Evolutionary conservation across 306 rosid genomes (phyloP), one percentile per base, ranked within the genome.

Genomic region (Begonia masoniana): DNA sequence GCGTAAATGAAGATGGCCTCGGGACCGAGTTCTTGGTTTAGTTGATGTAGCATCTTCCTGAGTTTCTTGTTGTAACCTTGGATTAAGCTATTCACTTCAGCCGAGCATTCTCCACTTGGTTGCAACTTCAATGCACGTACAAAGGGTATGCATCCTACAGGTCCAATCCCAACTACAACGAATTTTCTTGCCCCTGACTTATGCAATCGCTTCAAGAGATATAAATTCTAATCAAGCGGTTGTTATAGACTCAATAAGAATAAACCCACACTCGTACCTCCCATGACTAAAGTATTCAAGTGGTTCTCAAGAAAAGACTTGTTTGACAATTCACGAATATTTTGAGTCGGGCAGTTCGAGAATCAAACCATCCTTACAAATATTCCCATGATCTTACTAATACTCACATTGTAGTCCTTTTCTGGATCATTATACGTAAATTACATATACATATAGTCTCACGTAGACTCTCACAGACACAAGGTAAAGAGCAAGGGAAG

Each of bases 121-220:
- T 68, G 12, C 14, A 71, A 52, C 36, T 60, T 64, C 3, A 71
- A 16, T 17, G 84, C 76, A 9, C 78, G 63, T 45, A 62, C 54
- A 55, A 71, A 78, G 14, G 84, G 84, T 52, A 78, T 71, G 73
- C 84, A 78, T 15, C 81, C 84, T 3, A 78, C 48, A 13, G 81
- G 81, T 50, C 76, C 84, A 54, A 78, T 15, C 24, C 80, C 76
- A 16, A 68, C 81, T 36, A 78, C 84, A 13, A 74, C 50, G 13
- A 74, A 58, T 59, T 78, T 78, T 50, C 81, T 69, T 4, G 71
- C 84, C 13, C 84, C 84, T 62, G 74, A 17, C 55, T 59, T 69
- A 4, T 71, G 68, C 39, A 74, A 15, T 43, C 72, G 67, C 83
- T 77, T 57, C 72, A 63, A 26, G 6, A 39, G 5, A 31, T 31